Evolutionary conservation across 805 yeast species (phyloP).

Genomic region (Peterozyma xylosa): DNA sequence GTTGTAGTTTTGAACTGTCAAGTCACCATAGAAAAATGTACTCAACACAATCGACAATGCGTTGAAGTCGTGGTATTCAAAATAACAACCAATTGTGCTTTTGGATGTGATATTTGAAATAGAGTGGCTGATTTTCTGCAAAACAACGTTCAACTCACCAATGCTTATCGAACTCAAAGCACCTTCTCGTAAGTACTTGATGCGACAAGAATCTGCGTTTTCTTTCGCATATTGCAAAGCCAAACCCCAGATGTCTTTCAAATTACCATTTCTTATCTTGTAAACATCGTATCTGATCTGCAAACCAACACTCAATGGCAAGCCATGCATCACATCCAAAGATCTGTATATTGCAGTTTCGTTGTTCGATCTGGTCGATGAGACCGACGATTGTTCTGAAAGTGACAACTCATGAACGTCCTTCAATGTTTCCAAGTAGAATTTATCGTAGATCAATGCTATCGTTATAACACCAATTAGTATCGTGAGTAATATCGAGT

Average conservation of each 20-base stretch:
- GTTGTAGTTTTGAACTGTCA: slow-evolving; percentile 5
- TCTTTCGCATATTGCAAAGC: slow-evolving; percentile 25
- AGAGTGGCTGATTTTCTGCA: slow-evolving; percentile 17
- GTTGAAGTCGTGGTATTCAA: slow-evolving; percentile 13
- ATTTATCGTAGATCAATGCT: slow-evolving; percentile 5
- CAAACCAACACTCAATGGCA: slow-evolving; percentile 62
- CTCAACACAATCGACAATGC: slow-evolving; percentile 16
- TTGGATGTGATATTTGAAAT: slow-evolving; percentile 19
- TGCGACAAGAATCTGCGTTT: slow-evolving; percentile 7
- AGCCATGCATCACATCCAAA: slow-evolving; percentile 64
- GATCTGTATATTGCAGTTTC: slow-evolving; percentile 78
- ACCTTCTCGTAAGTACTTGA: slow-evolving; percentile 19
- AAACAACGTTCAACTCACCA: slow-evolving; percentile 22
- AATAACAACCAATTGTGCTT: slow-evolving; percentile 15
- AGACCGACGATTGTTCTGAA: slow-evolving; percentile 56
- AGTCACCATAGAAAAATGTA: slow-evolving; percentile 16
- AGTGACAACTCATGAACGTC: slow-evolving; percentile 56
- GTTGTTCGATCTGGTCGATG: slow-evolving; percentile 51
- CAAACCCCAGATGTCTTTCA: slow-evolving; percentile 67
- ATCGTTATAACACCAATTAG: neutral
- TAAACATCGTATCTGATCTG: slow-evolving; percentile 52
- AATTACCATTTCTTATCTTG: slow-evolving; percentile 64
- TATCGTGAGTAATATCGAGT: neutral
- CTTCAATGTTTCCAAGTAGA: slow-evolving; percentile 27
- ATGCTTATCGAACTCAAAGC: slow-evolving; percentile 21